Evolutionary conservation across 2,329 filamentous ascomycete species (phyloP), one percentile per base, ranked within the genome.

Genomic region (Leptographium procerum): DNA sequence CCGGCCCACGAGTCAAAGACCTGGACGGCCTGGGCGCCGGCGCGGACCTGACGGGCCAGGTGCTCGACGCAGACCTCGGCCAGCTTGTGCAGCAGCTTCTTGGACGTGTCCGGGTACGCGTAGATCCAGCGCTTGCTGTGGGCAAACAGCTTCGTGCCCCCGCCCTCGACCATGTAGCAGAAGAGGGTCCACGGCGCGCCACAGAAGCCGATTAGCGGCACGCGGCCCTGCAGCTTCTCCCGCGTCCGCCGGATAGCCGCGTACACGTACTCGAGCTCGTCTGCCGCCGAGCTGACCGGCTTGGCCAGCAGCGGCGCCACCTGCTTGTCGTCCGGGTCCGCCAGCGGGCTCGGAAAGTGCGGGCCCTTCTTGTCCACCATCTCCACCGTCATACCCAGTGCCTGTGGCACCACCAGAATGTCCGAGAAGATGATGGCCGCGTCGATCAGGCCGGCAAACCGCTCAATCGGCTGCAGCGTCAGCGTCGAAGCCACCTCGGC

Each of bases 1-100:
- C 91, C 91, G 2, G 94, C 94, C 92, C 94, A 99, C 0, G 92
- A 97, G 70, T 99, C 94, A 68, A 99, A 99, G 14, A 99, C 90
- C 79, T 97, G 94, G 31, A 97, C 78, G 69, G 96, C 82, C 85
- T 89, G 94, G 57, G 94, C 94, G 60, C 94, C 94, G 28, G 94
- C 94, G 67, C 88, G 82, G 60, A 99, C 92, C 72, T 99, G 94
- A 61, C 91, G 77, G 8, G 91, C 92, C 59, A 99, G 78, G 69
- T 97, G 92, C 66, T 99, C 92, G 9, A 97, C 91, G 70, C 94
- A 97, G 36, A 97, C 81, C 69, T 95, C 89, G 19, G 94, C 82
- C 68, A 99, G 95, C 79, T 95, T 96, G 69, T 89, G 84, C 63
- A 99, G 75, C 63, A 99, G 74, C 61, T 79, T 83, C 76, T 94